Conservation (phyloP, 441 rosid species). For the Bruguiera hainesii region DNA sequence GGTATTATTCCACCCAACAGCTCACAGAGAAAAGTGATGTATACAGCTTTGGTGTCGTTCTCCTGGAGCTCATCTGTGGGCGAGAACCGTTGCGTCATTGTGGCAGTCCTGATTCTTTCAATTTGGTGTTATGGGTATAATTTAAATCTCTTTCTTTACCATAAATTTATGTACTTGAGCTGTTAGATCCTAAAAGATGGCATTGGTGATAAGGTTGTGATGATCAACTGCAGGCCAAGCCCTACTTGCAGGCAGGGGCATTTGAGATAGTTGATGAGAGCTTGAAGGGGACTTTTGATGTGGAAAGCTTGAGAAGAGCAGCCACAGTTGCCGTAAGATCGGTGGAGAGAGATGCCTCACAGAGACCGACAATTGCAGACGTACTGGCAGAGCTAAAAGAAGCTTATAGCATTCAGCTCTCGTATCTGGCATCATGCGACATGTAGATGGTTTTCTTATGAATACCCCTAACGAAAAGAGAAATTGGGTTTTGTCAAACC, state of each 20-base stretch:
- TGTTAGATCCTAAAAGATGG: too few relatives aligned
- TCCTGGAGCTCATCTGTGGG: slow-evolving; percentile 89
- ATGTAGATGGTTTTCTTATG: slow-evolving; percentile 30
- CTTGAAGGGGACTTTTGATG: slow-evolving; percentile 59
- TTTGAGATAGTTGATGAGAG: slow-evolving; percentile 78
- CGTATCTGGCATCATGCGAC: slow-evolving; percentile 62
- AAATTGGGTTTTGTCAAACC: background rate
- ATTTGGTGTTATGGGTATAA: slow-evolving; percentile 80
- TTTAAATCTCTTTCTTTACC: background rate
- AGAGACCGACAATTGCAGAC: slow-evolving; percentile 61
- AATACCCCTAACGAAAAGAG: slow-evolving; percentile 3
- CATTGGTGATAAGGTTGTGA: background rate
- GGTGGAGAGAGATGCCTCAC: slow-evolving; percentile 80
- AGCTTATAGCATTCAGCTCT: slow-evolving; percentile 70
- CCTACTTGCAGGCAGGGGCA: slow-evolving; percentile 85
- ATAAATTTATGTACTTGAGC: too few relatives aligned
- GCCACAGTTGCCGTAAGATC: slow-evolving; percentile 58
- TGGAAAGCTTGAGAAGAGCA: slow-evolving; percentile 70
- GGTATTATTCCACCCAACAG: slow-evolving; percentile 83
- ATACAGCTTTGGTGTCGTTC: slow-evolving; percentile 94
- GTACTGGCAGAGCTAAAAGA: slow-evolving; percentile 72
- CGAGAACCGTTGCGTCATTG: slow-evolving; percentile 74
- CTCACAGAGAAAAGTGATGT: slow-evolving; percentile 93
- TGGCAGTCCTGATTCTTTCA: slow-evolving; percentile 92
- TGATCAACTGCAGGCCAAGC: slow-evolving; percentile 67